phyloP scores from a whole-genome alignment of 2,329 filamentous ascomycete species.

The Colletotrichum ledebouriae region DNA sequence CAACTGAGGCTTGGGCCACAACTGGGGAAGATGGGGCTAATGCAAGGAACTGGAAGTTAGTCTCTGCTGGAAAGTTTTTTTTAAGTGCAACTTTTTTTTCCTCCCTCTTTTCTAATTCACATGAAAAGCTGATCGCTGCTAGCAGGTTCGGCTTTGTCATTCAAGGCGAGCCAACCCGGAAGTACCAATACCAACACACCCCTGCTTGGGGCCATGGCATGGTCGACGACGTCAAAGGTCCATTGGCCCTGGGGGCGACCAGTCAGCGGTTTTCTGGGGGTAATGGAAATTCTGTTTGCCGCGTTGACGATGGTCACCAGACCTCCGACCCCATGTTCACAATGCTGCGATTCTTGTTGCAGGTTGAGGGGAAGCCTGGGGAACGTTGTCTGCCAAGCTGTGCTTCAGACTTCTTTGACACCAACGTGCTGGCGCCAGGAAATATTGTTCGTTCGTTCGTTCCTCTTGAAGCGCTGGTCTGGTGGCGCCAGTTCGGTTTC shows the following conservation, averaged over 20 bases:
- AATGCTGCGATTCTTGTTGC: conserved; percentile 33
- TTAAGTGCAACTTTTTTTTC: conserved; percentile 19
- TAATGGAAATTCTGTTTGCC: conserved; percentile 39
- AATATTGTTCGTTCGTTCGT: neutral
- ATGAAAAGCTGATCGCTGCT: conserved; percentile 21
- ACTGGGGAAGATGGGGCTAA: conserved; percentile 39
- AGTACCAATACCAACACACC: neutral
- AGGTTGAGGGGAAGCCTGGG: conserved; percentile 16
- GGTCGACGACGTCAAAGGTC: conserved; percentile 37
- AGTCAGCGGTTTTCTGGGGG: conserved; percentile 41
- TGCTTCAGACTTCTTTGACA: neutral
- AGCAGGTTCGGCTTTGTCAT: conserved; percentile 20
- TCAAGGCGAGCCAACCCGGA: neutral
- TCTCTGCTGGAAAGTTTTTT: conserved; percentile 2
- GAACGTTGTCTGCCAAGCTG: neutral
- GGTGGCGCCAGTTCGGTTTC: conserved; percentile 22
- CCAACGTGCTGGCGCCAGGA: conserved; percentile 25
- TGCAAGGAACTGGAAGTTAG: conserved; percentile 38
- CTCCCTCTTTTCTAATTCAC: neutral
- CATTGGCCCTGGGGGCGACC: conserved; percentile 23
- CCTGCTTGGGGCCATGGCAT: conserved; percentile 21
- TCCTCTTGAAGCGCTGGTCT: neutral
- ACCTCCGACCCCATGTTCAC: conserved; percentile 23
- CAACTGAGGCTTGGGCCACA: conserved; percentile 23
- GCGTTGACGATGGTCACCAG: conserved; percentile 34